These are phyloP conservation scores for Leccinum subrobustum DNA, from an alignment of 1,284 basidiomycete species.

Conservation along the genomic window DNA sequence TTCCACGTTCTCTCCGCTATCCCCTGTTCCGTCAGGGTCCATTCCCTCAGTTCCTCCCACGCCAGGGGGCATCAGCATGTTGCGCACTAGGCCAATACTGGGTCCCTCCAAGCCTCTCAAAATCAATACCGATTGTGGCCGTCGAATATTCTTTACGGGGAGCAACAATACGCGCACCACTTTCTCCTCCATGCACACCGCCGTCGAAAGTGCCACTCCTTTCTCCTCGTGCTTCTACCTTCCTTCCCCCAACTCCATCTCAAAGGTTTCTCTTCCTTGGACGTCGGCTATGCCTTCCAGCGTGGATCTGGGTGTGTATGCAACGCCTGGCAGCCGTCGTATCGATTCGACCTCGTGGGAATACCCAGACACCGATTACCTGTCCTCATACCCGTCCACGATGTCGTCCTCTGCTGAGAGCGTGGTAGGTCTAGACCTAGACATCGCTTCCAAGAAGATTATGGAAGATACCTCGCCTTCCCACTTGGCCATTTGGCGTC, in stretches of 20 bases:
- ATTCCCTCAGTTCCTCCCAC: slow-evolving; percentile 47
- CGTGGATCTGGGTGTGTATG: slow-evolving; percentile 40
- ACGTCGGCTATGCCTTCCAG: slow-evolving; percentile 41
- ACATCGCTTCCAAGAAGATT: slow-evolving; percentile 32
- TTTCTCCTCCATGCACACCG: slow-evolving; percentile 68
- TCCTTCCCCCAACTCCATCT: slow-evolving; percentile 42
- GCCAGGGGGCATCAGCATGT: slow-evolving; percentile 48
- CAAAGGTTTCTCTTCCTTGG: slow-evolving; percentile 38
- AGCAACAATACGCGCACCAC: slow-evolving; percentile 50
- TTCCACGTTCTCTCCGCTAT: slow-evolving; percentile 39
- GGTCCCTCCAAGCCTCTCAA: slow-evolving; percentile 47
- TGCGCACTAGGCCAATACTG: slow-evolving; percentile 34
- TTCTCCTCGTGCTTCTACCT: slow-evolving; percentile 56
- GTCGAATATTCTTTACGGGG: slow-evolving; percentile 52
- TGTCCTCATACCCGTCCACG: slow-evolving; percentile 36
- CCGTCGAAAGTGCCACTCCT: slow-evolving; percentile 56
- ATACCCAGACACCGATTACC: slow-evolving; percentile 31
- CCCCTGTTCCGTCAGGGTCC: slow-evolving; percentile 40
- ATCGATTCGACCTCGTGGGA: slow-evolving; percentile 34
- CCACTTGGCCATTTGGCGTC: slow-evolving; percentile 34
- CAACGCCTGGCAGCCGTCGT: slow-evolving; percentile 34
- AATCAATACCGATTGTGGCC: slow-evolving; percentile 57
- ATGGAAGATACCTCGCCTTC: slow-evolving; percentile 33
- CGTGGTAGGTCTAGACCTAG: slow-evolving; percentile 36
- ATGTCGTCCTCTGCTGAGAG: slow-evolving; percentile 31